Conservation (phyloP, 164 flowering plant genomes). For the Nymphaea colorata region DNA sequence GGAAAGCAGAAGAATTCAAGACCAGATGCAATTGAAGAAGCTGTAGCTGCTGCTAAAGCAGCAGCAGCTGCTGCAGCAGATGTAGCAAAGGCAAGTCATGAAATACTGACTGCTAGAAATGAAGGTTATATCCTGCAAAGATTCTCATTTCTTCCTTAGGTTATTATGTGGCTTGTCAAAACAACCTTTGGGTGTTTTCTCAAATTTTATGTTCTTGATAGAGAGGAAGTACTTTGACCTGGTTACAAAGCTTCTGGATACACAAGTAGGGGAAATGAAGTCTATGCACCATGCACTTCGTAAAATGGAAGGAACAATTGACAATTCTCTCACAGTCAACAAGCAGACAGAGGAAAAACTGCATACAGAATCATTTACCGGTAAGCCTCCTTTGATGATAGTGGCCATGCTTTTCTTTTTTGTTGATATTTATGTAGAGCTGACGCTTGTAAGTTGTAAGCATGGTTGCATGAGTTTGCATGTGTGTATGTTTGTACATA, state of each 20-base stretch:
- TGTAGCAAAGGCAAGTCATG: constrained; percentile 85
- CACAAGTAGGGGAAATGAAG: constrained; percentile 76
- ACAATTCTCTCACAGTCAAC: constrained; percentile 5
- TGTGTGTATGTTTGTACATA: background rate
- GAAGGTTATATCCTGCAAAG: constrained; percentile 36
- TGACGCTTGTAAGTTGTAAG: background rate
- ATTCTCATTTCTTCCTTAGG: background rate
- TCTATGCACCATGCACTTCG: constrained; percentile 52
- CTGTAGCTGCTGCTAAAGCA: constrained; percentile 86
- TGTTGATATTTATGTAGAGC: background rate
- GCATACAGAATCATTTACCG: constrained; percentile 9
- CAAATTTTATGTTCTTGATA: constrained; percentile 15
- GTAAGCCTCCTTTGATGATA: constrained; percentile 5
- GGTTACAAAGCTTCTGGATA: constrained; percentile 36
- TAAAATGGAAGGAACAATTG: constrained; percentile 52
- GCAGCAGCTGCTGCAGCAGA: constrained; percentile 91
- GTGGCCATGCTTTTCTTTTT: background rate
- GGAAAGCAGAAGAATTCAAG: constrained; percentile 24
- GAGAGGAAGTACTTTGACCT: constrained; percentile 60
- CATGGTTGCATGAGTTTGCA: background rate
- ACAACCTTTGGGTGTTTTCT: background rate
- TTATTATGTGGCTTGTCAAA: background rate
- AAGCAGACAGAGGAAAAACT: constrained; percentile 10
- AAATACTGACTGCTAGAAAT: constrained; percentile 53
- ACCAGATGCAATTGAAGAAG: constrained; percentile 74